A percentile compares a stretch with the other conserved stretches of the same genome.
phyloP scores from a whole-genome alignment of 805 yeast genomes.

The Yarrowia sp. region DNA sequence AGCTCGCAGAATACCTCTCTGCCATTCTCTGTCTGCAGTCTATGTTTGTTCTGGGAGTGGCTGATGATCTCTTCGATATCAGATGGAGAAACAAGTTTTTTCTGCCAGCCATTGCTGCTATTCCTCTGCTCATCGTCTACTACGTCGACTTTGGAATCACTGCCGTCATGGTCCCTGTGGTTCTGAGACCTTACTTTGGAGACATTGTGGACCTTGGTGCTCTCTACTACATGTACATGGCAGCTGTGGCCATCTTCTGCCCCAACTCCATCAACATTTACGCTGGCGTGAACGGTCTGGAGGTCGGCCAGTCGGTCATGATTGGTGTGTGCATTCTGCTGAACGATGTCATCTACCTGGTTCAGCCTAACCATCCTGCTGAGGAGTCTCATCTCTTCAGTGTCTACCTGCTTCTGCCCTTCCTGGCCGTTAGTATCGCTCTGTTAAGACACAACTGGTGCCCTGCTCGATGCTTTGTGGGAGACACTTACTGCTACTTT shows the following conservation, averaged over 20 bases:
- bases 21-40: conserved; percentile 84
- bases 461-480: conserved; percentile 94
- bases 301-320: conserved; percentile 91
- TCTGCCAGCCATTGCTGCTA: conserved; percentile 90
- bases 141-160: conserved; percentile 95
- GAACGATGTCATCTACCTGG: conserved; percentile 76
- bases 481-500: conserved; percentile 97
- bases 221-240: conserved; percentile 88
- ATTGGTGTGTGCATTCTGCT: conserved; percentile 71
- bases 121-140: conserved; percentile 89
- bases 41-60: conserved; percentile 83
- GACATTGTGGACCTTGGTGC: conserved; percentile 73
- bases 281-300: conserved; percentile 96
- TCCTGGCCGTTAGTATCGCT: conserved; percentile 82
- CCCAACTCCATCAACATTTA: conserved; percentile 95
- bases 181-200: conserved; percentile 53
- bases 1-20: conserved; percentile 83
- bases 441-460: conserved; percentile 82
- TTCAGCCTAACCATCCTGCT: conserved; percentile 60
- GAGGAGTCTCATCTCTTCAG: conserved; percentile 84
- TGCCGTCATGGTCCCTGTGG: conserved; percentile 78
- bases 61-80: conserved; percentile 94
- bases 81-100: conserved; percentile 98
- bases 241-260: conserved; percentile 86
- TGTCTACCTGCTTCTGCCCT: conserved; percentile 79